These are phyloP conservation scores for Hortiboletus campestris DNA, from an alignment of 768 basidiomycete genomes.

Conservation along the genomic window DNA sequence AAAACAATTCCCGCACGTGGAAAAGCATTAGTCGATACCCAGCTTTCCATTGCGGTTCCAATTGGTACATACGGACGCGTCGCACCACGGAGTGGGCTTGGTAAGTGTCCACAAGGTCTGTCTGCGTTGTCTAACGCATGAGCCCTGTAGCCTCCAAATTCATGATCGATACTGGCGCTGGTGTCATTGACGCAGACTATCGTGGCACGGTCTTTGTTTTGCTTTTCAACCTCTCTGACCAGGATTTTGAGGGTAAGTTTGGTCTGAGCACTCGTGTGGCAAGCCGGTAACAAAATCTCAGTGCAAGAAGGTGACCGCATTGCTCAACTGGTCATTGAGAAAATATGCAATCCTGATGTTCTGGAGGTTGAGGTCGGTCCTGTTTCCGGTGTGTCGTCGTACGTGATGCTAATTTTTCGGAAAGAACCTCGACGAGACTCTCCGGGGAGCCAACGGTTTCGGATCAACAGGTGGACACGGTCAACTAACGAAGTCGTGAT, in stretches of 20 bases:
- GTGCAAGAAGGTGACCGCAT: conserved; percentile 94
- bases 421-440: conserved; percentile 82
- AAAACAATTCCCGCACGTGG: conserved; percentile 85
- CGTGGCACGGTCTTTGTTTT: conserved; percentile 88
- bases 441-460: conserved; percentile 83
- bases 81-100: conserved; percentile 92
- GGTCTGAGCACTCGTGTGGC: background rate
- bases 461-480: conserved; percentile 92
- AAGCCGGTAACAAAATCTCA: conserved; percentile 29
- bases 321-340: conserved; percentile 92
- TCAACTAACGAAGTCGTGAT: conserved; percentile 34
- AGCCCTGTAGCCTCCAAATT: conserved; percentile 79
- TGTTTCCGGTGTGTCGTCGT: background rate
- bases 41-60: conserved; percentile 92
- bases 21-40: conserved; percentile 89
- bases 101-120: conserved; percentile 44
- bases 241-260: conserved; percentile 76
- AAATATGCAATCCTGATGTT: conserved; percentile 82
- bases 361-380: conserved; percentile 73
- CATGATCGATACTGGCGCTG: conserved; percentile 97
- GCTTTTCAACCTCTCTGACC: conserved; percentile 88
- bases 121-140: background rate
- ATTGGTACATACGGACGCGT: conserved; percentile 93
- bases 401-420: conserved; percentile 4
- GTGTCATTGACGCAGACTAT: conserved; percentile 97